Percentiles rank a stretch among this genome's conserved stretches.
These are phyloP conservation scores for Venturia aucupariae DNA, from an alignment of 2,329 filamentous ascomycete species.

Conservation along the genomic window DNA sequence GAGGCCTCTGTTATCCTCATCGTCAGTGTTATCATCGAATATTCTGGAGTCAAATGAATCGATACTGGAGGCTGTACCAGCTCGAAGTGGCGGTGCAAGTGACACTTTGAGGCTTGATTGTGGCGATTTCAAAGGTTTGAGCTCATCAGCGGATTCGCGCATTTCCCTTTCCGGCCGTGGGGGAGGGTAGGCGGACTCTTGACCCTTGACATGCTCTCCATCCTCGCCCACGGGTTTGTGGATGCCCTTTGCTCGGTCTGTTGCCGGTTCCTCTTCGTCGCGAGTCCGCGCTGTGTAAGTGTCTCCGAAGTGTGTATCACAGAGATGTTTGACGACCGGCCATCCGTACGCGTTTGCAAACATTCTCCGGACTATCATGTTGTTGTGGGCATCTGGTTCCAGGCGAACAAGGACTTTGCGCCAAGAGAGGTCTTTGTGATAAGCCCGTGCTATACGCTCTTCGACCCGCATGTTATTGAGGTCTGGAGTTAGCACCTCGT, in stretches of 20 bases:
- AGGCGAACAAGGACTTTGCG: slow-evolving; percentile 92
- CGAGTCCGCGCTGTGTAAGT: slow-evolving; percentile 54
- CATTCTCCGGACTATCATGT: slow-evolving; percentile 92
- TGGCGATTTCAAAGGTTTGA: slow-evolving; percentile 21
- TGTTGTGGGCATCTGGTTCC: slow-evolving; percentile 96
- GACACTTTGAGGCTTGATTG: not conserved
- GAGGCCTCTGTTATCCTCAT: slow-evolving; percentile 2
- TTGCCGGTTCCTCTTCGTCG: slow-evolving; percentile 57
- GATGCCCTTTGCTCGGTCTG: slow-evolving; percentile 58
- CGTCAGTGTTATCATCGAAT: slow-evolving; percentile 10
- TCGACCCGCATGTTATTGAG: slow-evolving; percentile 68
- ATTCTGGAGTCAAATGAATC: not conserved
- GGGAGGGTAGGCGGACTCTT: slow-evolving; percentile 18
- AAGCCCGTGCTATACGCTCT: slow-evolving; percentile 94
- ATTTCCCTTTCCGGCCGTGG: slow-evolving; percentile 29
- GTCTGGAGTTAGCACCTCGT: slow-evolving; percentile 14
- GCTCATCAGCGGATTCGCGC: slow-evolving; percentile 36
- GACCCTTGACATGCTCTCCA: slow-evolving; percentile 55
- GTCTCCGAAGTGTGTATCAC: slow-evolving; percentile 88
- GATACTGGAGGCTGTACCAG: not conserved
- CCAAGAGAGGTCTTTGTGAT: slow-evolving; percentile 87
- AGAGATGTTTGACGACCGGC: slow-evolving; percentile 91
- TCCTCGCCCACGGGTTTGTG: slow-evolving; percentile 48
- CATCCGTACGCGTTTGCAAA: slow-evolving; percentile 97
- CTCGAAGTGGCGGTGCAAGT: not conserved